A percentile compares a stretch with the other conserved stretches of the same genome.
Conservation (phyloP, 1,284 basidiomycete genomes). For the Macrocystidia cucumis region DNA sequence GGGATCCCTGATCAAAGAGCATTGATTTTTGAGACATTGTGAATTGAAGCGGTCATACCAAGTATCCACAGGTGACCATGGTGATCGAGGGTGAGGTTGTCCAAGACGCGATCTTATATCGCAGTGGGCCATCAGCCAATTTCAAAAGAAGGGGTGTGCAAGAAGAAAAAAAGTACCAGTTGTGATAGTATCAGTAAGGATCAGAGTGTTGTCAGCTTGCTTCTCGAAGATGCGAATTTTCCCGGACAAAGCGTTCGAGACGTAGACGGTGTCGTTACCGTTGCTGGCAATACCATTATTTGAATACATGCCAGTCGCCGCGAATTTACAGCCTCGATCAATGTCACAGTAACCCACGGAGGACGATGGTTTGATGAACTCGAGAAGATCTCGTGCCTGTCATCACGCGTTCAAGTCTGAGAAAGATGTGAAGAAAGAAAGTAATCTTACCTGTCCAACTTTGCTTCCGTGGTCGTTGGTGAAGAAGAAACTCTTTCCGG, state of each 20-base stretch:
- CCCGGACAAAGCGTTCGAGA: slow-evolving; percentile 25
- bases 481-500: slow-evolving; percentile 56
- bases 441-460: slow-evolving; percentile 44
- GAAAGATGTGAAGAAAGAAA: slow-evolving; percentile 7
- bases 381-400: slow-evolving; percentile 25
- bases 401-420: slow-evolving; percentile 2
- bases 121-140: slow-evolving; percentile 1
- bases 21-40: slow-evolving; percentile 1
- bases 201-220: slow-evolving; percentile 35
- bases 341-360: slow-evolving; percentile 47
- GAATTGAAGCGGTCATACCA: slow-evolving; percentile 24
- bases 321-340: slow-evolving; percentile 40
- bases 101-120: slow-evolving; percentile 40
- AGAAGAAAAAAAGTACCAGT: slow-evolving; percentile 13
- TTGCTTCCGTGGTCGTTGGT: slow-evolving; percentile 64
- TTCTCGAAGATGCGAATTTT: slow-evolving; percentile 32
- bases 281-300: slow-evolving; percentile 40
- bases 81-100: slow-evolving; percentile 50
- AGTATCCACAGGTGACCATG: slow-evolving; percentile 52
- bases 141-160: slow-evolving; percentile 1
- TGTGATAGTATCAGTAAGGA: slow-evolving; percentile 26
- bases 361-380: slow-evolving; percentile 25
- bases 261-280: slow-evolving; percentile 35
- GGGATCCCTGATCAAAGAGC: not conserved
- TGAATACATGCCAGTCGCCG: slow-evolving; percentile 24